Base-by-base conservation (phyloP, 345 rosid genomes). In the Eutrema heterophyllum region DNA sequence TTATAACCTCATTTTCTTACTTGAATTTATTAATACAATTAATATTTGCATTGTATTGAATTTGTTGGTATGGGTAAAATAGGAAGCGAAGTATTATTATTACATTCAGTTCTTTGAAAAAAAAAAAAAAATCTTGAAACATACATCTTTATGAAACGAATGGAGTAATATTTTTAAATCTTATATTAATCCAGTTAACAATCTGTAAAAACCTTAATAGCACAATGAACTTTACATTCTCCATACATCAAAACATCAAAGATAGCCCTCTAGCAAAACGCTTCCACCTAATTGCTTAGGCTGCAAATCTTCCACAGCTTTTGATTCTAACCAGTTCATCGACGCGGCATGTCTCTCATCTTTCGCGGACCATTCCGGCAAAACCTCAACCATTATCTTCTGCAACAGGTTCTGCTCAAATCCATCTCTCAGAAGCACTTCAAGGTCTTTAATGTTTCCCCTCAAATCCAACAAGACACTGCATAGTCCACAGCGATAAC, bases 401-500 rank as follows among this genome's bases (percentile, higher is more conserved):
- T 79, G 93, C 73, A 87, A 59, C 74, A 80, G 38, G 18, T 82
- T 83, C 51, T 84, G 80, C 74, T 84, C 84, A 51, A 83, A 21
- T 2, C 81, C 84, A 36, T 84, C 87, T 65, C 59, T 73, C 4
- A 94, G 48, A 70, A 91, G 90, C 72, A 64, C 84, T 68, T 61
- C 84, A 69, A 88, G 81, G 49, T 87, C 87, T 49, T 43, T 56
- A 4, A 75, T 24, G 51, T 69, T 50, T 29, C 95, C 93, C 64
- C 88, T 85, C 75, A 84, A 65, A 81, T 88, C 96, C 78, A 94
- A 38, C 79, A 86, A 69, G 45, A 89, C 81, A 57, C 84, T 94
- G 65, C 87, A 85, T 7, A 86, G 68, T 36, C 97, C 95, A 35
- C 14, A 77, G 7, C 7, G 7, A 58, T 78, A 79, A 72, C 93